phyloP scores from a whole-genome alignment of 176 grass and related monocot species.

The Triticum aestivum region DNA sequence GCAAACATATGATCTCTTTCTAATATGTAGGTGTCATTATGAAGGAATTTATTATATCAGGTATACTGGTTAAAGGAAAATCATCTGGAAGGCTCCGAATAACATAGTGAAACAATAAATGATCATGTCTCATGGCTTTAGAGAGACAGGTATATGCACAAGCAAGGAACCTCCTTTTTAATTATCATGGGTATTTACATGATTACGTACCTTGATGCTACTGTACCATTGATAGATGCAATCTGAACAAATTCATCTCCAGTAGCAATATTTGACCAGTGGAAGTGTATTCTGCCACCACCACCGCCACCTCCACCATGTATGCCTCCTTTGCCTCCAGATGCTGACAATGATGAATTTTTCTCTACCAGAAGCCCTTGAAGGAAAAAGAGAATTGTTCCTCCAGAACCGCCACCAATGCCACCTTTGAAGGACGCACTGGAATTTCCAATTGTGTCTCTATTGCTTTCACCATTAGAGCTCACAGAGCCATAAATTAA shows the following conservation, averaged over 20 bases:
- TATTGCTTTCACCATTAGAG: constrained; percentile 74
- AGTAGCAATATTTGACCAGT: constrained; percentile 93
- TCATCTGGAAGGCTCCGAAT: no score
- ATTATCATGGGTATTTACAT: constrained; percentile 3
- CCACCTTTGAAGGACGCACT: constrained; percentile 74
- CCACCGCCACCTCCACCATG: constrained; percentile 84
- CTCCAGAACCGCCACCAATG: constrained; percentile 87
- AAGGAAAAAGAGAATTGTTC: constrained; percentile 91
- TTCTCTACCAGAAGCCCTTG: constrained; percentile 63
- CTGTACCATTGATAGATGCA: constrained; percentile 81
- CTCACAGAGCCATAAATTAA: constrained; percentile 66
- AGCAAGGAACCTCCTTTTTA: constrained; percentile 28
- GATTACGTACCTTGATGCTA: constrained; percentile 71
- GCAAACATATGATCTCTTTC: no score
- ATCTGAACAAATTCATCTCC: constrained; percentile 96
- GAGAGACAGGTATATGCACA: constrained; percentile 6
- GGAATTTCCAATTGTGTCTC: constrained; percentile 30
- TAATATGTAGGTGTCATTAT: no score
- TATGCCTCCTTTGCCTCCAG: constrained; percentile 77
- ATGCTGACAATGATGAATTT: constrained; percentile 78
- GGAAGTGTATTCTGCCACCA: constrained; percentile 92
- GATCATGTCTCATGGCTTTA: background rate
- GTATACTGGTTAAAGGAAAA: no score
- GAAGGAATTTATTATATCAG: no score
- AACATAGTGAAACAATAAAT: no score